Evolutionary conservation across 2,329 filamentous ascomycete genomes (phyloP).

Genomic region (Fusarium illudens): DNA sequence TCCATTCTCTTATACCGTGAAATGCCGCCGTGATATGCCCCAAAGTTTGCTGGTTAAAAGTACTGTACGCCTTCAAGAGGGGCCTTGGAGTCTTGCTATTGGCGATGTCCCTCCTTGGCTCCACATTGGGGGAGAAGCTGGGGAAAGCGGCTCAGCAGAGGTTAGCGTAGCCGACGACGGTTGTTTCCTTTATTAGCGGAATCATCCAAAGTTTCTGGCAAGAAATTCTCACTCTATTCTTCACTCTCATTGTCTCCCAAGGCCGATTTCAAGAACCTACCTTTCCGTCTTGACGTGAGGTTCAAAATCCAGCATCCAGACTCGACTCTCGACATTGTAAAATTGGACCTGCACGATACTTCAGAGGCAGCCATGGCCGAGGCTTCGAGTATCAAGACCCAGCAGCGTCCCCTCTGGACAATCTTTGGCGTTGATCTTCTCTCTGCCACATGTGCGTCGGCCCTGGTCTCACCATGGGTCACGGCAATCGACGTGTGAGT

Average conservation of each 20-base stretch:
- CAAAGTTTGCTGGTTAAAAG: background rate
- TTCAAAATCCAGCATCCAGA: no score
- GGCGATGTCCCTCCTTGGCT: background rate
- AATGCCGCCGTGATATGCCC: background rate
- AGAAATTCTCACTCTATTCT: background rate
- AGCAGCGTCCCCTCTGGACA: slow-evolving; percentile 20
- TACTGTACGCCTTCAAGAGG: background rate
- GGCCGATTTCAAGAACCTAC: no score
- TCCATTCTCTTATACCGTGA: background rate
- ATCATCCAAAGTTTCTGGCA: background rate
- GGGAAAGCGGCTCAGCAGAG: background rate
- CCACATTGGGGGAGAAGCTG: background rate
- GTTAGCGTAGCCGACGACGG: background rate
- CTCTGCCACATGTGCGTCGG: slow-evolving; percentile 22
- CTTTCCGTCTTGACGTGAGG: no score
- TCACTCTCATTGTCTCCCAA: no score
- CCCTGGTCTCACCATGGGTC: slow-evolving; percentile 27
- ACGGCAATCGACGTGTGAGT: slow-evolving; percentile 27
- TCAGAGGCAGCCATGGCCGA: slow-evolving; percentile 12
- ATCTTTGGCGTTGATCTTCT: slow-evolving; percentile 19
- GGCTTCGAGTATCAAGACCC: slow-evolving; percentile 1
- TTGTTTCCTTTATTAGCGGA: background rate
- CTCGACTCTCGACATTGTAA: background rate
- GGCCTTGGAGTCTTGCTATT: background rate
- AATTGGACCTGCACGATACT: background rate